Conservation (phyloP, 2,329 filamentous ascomycete species). For the Emericellopsis cladophorae region DNA sequence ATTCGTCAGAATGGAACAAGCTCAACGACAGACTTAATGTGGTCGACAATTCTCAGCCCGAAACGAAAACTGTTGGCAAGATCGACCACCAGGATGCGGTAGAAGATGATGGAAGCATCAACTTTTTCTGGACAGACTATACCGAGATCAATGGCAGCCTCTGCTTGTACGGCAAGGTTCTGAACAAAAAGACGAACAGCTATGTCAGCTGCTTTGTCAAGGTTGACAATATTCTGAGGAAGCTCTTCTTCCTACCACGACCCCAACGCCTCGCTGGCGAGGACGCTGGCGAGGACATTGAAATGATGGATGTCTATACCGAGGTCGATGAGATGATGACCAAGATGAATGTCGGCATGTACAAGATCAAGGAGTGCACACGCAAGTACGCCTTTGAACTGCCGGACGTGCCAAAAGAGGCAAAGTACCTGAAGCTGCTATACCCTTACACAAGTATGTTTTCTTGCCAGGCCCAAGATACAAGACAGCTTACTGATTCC, state of each 20-base stretch:
- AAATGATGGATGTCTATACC: slow-evolving; percentile 78
- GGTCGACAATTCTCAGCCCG: slow-evolving; percentile 57
- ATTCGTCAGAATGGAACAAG: slow-evolving; percentile 79
- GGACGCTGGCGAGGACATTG: slow-evolving; percentile 64
- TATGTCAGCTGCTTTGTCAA: slow-evolving; percentile 94
- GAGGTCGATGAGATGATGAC: slow-evolving; percentile 87
- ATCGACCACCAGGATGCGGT: slow-evolving; percentile 72
- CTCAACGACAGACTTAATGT: slow-evolving; percentile 81
- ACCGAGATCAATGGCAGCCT: slow-evolving; percentile 83
- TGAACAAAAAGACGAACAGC: slow-evolving; percentile 67
- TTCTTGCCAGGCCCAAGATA: neutral
- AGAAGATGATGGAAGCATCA: slow-evolving; percentile 84
- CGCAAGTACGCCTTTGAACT: slow-evolving; percentile 96
- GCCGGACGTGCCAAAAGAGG: slow-evolving; percentile 72
- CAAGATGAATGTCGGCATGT: slow-evolving; percentile 70
- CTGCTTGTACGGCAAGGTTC: slow-evolving; percentile 91
- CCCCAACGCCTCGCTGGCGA: slow-evolving; percentile 46
- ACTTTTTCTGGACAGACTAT: slow-evolving; percentile 97
- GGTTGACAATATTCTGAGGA: slow-evolving; percentile 85
- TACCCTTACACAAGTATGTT: slow-evolving; percentile 75
- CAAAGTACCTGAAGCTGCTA: slow-evolving; percentile 86
- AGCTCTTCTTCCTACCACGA: slow-evolving; percentile 85
- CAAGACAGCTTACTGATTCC: slow-evolving; percentile 3
- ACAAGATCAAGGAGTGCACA: slow-evolving; percentile 84
- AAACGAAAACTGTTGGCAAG: slow-evolving; percentile 60